These are phyloP conservation scores for Lasiodiplodia gonubiensis DNA, from an alignment of 2,329 filamentous ascomycete genomes.

Conservation along the genomic window DNA sequence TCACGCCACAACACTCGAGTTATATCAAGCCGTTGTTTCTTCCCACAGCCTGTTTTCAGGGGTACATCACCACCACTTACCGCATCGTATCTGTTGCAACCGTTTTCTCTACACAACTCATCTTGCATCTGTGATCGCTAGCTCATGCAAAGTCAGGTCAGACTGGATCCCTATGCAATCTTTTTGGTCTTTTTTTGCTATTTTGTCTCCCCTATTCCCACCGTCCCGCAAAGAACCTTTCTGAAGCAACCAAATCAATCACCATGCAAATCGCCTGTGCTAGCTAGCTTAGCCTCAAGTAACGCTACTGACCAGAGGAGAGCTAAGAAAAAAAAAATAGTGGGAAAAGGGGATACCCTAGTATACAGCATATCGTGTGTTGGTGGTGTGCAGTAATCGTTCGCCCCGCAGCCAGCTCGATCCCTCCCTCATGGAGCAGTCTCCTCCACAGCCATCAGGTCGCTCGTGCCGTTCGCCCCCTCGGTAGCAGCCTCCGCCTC, in stretches of 20 bases:
- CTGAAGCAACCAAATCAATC: background rate
- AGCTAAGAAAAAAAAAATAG: background rate
- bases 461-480: conserved; percentile 13
- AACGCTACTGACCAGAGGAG: background rate
- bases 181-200: background rate
- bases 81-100: no score
- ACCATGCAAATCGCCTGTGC: conserved; percentile 2
- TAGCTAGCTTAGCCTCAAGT: background rate
- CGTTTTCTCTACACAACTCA: no score
- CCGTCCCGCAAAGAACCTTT: background rate
- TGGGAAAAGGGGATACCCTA: background rate
- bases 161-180: background rate
- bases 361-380: background rate
- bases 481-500: conserved; percentile 13
- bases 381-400: background rate
- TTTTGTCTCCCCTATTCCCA: background rate
- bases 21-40: no score
- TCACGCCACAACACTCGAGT: background rate
- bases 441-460: conserved; percentile 20
- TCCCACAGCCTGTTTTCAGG: no score
- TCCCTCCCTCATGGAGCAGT: background rate
- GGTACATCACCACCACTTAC: no score
- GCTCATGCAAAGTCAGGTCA: background rate
- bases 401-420: background rate
- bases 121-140: no score